phyloP scores from a whole-genome alignment of 1,284 basidiomycete genomes.

The Cryptococcus wingfieldii region DNA sequence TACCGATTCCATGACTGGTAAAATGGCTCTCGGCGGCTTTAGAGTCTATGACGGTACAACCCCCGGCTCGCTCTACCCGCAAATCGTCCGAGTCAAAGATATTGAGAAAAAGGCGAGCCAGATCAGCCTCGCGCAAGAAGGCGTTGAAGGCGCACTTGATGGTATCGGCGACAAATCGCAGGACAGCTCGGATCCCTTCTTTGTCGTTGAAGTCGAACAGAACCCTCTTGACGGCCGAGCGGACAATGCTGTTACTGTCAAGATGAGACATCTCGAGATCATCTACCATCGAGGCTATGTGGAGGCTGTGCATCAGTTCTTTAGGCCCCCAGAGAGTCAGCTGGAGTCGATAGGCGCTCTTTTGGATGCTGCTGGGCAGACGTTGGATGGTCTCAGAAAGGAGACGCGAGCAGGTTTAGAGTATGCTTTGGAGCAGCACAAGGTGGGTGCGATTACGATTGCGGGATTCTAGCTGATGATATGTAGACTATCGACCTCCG shows the following conservation, averaged over 20 bases:
- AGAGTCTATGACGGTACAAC: slow-evolving; percentile 90
- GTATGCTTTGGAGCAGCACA: slow-evolving; percentile 64
- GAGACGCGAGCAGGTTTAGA: slow-evolving; percentile 94
- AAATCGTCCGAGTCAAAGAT: slow-evolving; percentile 88
- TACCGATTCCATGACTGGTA: slow-evolving; percentile 77
- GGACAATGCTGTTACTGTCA: slow-evolving; percentile 82
- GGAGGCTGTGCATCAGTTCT: slow-evolving; percentile 87
- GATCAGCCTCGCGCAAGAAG: slow-evolving; percentile 29
- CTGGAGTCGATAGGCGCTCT: slow-evolving; percentile 91
- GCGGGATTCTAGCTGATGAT: neutral
- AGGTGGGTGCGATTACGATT: slow-evolving; percentile 19
- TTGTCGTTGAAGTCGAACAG: slow-evolving; percentile 86
- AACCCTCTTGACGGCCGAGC: slow-evolving; percentile 91
- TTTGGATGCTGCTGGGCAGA: slow-evolving; percentile 87
- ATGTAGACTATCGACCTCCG: slow-evolving; percentile 83
- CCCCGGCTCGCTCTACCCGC: slow-evolving; percentile 72
- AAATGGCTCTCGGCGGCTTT: slow-evolving; percentile 80
- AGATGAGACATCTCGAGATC: slow-evolving; percentile 95
- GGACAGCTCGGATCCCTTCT: slow-evolving; percentile 67
- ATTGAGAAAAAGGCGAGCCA: slow-evolving; percentile 31
- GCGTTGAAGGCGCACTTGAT: slow-evolving; percentile 31
- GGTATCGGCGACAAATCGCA: slow-evolving; percentile 40
- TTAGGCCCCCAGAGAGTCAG: slow-evolving; percentile 92
- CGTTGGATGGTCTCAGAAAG: slow-evolving; percentile 88
- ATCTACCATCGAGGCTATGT: slow-evolving; percentile 94